Evolutionary conservation across 1,284 basidiomycete genomes (phyloP).

Genomic region (Sutorius eximius): DNA sequence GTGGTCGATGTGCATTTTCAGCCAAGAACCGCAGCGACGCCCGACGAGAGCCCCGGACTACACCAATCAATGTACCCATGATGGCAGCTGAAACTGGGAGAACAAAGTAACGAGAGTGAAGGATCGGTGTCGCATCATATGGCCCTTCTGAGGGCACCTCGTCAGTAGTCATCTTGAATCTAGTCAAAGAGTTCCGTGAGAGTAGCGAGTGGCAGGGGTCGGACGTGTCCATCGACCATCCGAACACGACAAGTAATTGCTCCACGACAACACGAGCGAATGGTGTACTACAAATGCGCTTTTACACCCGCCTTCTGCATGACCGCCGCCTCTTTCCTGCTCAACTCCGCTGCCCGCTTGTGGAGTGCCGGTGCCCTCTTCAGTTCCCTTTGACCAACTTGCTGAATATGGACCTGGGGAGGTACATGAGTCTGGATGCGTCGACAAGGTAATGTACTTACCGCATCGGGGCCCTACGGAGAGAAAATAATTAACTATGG

Average conservation of each 20-base stretch:
- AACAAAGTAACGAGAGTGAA: conserved; percentile 34
- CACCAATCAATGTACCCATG: conserved; percentile 65
- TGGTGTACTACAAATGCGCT: conserved; percentile 45
- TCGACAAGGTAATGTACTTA: conserved; percentile 26
- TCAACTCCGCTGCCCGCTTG: conserved; percentile 52
- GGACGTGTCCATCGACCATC: background rate
- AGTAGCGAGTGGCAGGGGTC: background rate
- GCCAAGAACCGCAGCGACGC: conserved; percentile 59
- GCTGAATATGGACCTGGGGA: conserved; percentile 87
- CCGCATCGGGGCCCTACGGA: conserved; percentile 80
- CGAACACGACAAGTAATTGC: too few species aligned
- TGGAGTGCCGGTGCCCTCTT: conserved; percentile 62
- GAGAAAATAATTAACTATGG: conserved; percentile 4
- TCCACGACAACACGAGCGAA: too few species aligned
- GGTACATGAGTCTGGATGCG: conserved; percentile 1
- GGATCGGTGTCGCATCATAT: conserved; percentile 35
- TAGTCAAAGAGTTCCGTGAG: background rate
- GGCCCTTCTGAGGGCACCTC: conserved; percentile 7
- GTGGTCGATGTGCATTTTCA: conserved; percentile 73
- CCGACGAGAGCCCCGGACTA: conserved; percentile 66
- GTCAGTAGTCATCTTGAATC: conserved; percentile 17
- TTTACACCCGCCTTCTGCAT: conserved; percentile 61
- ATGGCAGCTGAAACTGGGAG: conserved; percentile 59
- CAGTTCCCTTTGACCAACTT: conserved; percentile 86
- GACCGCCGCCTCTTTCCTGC: conserved; percentile 59